Percentiles rank a stretch among this genome's conserved stretches.
phyloP scores from a whole-genome alignment of 768 basidiomycete species.

The Melanogaster broomeanus region DNA sequence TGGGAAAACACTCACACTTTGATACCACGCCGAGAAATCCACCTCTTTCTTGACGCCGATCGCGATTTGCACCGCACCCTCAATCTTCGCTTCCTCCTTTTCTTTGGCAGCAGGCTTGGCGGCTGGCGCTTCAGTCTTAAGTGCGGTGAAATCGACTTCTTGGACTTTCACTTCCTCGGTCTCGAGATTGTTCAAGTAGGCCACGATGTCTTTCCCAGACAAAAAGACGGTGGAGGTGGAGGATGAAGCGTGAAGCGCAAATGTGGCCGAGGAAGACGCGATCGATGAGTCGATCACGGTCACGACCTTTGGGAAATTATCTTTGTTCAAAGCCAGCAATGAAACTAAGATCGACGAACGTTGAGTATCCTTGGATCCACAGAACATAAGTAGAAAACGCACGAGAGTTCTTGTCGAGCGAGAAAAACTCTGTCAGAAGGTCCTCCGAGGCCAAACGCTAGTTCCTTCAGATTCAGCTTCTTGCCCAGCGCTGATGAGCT shows the following conservation, averaged over 20 bases:
- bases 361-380: background rate
- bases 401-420: slow-evolving; percentile 85
- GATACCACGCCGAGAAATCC: slow-evolving; percentile 94
- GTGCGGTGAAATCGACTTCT: slow-evolving; percentile 69
- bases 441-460: slow-evolving; percentile 86
- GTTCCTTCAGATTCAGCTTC: slow-evolving; percentile 81
- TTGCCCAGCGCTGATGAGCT: slow-evolving; percentile 77
- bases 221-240: slow-evolving; percentile 76
- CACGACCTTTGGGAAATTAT: slow-evolving; percentile 68
- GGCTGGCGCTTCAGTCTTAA: slow-evolving; percentile 50
- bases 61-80: slow-evolving; percentile 88
- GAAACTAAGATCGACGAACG: slow-evolving; percentile 59
- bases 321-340: slow-evolving; percentile 66
- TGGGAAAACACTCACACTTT: slow-evolving; percentile 58
- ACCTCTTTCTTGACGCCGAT: slow-evolving; percentile 96
- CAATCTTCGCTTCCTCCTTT: slow-evolving; percentile 78
- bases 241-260: slow-evolving; percentile 77
- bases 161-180: slow-evolving; percentile 64
- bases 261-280: slow-evolving; percentile 58
- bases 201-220: slow-evolving; percentile 70
- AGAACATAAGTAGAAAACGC: slow-evolving; percentile 33
- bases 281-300: slow-evolving; percentile 81
- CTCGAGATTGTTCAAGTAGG: slow-evolving; percentile 73
- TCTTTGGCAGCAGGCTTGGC: slow-evolving; percentile 46
- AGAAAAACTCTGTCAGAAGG: slow-evolving; percentile 82